Evolutionary conservation across 1,139 yeast genomes (phyloP).

Genomic region (Saccharomycopsis crataegensis): DNA sequence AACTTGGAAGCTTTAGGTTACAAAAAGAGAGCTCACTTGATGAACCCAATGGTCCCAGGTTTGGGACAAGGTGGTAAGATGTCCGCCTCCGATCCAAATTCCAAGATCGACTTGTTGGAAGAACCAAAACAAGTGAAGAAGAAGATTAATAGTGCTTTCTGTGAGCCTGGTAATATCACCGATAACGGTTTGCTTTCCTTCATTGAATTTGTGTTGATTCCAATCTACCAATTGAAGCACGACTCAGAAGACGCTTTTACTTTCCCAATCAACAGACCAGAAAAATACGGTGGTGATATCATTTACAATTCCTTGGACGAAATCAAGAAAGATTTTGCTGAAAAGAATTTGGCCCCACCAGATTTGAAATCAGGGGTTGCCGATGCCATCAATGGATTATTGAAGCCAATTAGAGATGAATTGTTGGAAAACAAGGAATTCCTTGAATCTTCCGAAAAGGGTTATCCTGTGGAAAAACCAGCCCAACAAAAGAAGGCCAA

Average conservation of each 20-base stretch:
- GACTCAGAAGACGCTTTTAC: slow-evolving; percentile 46
- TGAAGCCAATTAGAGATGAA: slow-evolving; percentile 79
- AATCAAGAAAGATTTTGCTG: slow-evolving; percentile 63
- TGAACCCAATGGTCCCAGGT: slow-evolving; percentile 99
- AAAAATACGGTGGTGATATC: slow-evolving; percentile 92
- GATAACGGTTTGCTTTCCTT: slow-evolving; percentile 89
- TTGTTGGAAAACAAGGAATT: slow-evolving; percentile 58
- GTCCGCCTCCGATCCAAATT: slow-evolving; percentile 98
- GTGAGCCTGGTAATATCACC: slow-evolving; percentile 90
- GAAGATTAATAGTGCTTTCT: slow-evolving; percentile 87
- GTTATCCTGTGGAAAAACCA: slow-evolving; percentile 73
- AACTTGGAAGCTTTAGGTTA: slow-evolving; percentile 80
- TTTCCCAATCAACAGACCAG: slow-evolving; percentile 84
- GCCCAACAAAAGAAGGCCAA: slow-evolving; percentile 58
- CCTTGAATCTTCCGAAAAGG: slow-evolving; percentile 65
- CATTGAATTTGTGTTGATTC: slow-evolving; percentile 75
- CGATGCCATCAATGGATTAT: slow-evolving; percentile 68
- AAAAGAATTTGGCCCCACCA: slow-evolving; percentile 76
- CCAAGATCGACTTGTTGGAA: slow-evolving; percentile 89
- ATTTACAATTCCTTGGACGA: slow-evolving; percentile 62
- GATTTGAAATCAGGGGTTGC: slow-evolving; percentile 92
- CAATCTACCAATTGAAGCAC: slow-evolving; percentile 67
- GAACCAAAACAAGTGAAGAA: slow-evolving; percentile 81
- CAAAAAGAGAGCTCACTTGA: slow-evolving; percentile 95
- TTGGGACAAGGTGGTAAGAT: slow-evolving; percentile 95